Conservation (phyloP, 1,284 basidiomycete species). For the Apiotrichum sp. region DNA sequence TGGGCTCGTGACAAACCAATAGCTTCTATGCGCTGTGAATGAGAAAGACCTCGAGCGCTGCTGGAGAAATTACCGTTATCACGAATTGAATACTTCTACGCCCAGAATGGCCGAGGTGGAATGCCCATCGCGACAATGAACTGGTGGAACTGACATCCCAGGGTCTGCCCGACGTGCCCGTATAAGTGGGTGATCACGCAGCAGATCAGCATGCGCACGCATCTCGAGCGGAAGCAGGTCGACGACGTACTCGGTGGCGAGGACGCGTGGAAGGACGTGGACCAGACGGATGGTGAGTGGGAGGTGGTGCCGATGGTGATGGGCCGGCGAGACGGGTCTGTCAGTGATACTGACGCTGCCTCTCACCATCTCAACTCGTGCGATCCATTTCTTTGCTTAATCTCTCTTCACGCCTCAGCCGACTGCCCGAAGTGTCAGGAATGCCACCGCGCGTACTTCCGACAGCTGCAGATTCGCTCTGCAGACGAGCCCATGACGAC, state of each 20-base stretch:
- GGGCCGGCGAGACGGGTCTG: background rate
- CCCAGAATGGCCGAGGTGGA: too few relatives aligned
- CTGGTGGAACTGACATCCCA: conserved; percentile 45
- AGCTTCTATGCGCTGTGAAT: too few relatives aligned
- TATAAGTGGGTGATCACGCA: conserved; percentile 80
- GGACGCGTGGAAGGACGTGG: conserved; percentile 92
- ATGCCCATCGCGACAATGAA: too few relatives aligned
- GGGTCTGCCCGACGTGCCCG: conserved; percentile 89
- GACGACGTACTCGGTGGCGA: conserved; percentile 93
- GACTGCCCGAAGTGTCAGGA: conserved; percentile 85
- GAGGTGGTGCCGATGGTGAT: background rate
- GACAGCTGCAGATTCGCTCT: conserved; percentile 91
- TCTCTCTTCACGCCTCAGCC: conserved; percentile 1
- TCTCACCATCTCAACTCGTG: background rate
- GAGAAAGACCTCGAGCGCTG: too few relatives aligned
- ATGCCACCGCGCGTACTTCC: conserved; percentile 75
- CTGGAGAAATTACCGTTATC: too few relatives aligned
- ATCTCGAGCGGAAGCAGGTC: conserved; percentile 74
- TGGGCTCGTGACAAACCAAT: too few relatives aligned
- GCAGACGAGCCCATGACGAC: conserved; percentile 97
- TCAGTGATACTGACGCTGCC: background rate
- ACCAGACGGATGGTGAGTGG: conserved; percentile 68
- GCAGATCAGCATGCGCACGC: conserved; percentile 77
- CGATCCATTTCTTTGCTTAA: background rate
- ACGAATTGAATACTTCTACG: too few relatives aligned